Evolutionary conservation across 108 stramenopile species (phyloP).

Genomic region (Bacterosira constricta): DNA sequence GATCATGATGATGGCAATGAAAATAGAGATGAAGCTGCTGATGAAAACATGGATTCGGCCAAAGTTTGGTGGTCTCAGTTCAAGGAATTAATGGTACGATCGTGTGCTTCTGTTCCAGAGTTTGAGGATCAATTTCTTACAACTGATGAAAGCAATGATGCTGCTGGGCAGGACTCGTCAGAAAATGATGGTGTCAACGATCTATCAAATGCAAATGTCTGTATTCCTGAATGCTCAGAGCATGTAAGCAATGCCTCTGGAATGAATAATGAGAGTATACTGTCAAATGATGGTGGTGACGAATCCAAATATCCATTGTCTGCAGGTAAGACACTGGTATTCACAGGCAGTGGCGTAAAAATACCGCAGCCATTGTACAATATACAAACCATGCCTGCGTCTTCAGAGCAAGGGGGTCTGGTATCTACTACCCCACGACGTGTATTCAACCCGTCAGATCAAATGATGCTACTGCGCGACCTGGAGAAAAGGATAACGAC

Average conservation of each 20-base stretch:
- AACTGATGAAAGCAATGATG: not conserved
- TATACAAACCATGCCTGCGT: not conserved
- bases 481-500: conserved; percentile 34
- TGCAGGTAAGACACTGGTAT: conserved; percentile 43
- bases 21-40: not conserved
- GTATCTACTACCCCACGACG: not conserved
- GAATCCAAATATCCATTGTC: not conserved
- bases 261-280: no score
- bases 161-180: not conserved
- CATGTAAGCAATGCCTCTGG: conserved; percentile 2
- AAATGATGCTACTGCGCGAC: conserved; percentile 30
- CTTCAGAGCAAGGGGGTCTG: not conserved
- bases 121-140: conserved; percentile 17
- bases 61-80: conserved; percentile 35
- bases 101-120: conserved; percentile 10
- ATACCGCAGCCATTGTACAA: not conserved
- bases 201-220: not conserved
- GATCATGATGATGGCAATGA: not conserved
- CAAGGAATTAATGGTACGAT: conserved; percentile 35
- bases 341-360: conserved; percentile 35
- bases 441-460: conserved; percentile 8
- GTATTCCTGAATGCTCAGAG: not conserved
- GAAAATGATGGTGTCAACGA: not conserved
- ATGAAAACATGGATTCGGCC: not conserved
- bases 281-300: not conserved